Percentiles rank a stretch among this genome's conserved stretches.
phyloP scores from a whole-genome alignment of 2,329 filamentous ascomycete species.

The Trichoderma brevicompactum region DNA sequence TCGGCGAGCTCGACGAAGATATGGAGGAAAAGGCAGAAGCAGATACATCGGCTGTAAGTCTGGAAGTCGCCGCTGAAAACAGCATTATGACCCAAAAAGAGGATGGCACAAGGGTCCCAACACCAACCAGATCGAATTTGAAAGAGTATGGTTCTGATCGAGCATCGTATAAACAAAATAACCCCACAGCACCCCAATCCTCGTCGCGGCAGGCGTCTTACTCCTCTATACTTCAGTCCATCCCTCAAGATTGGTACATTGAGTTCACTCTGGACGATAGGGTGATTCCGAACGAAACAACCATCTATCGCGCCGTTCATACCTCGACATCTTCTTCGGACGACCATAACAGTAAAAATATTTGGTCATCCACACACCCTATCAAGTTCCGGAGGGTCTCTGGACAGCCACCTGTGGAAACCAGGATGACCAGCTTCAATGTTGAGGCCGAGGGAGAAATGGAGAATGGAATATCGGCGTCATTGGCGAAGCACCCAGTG shows the following conservation, averaged over 20 bases:
- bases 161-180: constrained; percentile 47
- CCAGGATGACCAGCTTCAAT: constrained; percentile 60
- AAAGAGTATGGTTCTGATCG: constrained; percentile 49
- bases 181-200: constrained; percentile 56
- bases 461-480: constrained; percentile 70
- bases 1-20: constrained; percentile 88
- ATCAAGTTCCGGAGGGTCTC: constrained; percentile 89
- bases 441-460: constrained; percentile 57
- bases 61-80: constrained; percentile 84
- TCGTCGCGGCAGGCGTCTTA: constrained; percentile 77
- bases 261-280: constrained; percentile 89
- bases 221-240: constrained; percentile 77
- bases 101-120: constrained; percentile 84
- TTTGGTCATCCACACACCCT: constrained; percentile 89
- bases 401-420: constrained; percentile 78
- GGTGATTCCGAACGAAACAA: constrained; percentile 86
- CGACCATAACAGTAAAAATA: constrained; percentile 72
- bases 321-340: constrained; percentile 57
- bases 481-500: constrained; percentile 79
- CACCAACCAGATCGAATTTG: constrained; percentile 66
- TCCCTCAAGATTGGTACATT: constrained; percentile 94
- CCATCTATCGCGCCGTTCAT: constrained; percentile 93
- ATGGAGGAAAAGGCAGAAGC: constrained; percentile 68
- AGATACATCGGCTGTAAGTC: constrained; percentile 84
- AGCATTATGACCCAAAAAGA: constrained; percentile 91